Conservation (phyloP, 495 filamentous ascomycete genomes). For the Parmelia sp. region DNA sequence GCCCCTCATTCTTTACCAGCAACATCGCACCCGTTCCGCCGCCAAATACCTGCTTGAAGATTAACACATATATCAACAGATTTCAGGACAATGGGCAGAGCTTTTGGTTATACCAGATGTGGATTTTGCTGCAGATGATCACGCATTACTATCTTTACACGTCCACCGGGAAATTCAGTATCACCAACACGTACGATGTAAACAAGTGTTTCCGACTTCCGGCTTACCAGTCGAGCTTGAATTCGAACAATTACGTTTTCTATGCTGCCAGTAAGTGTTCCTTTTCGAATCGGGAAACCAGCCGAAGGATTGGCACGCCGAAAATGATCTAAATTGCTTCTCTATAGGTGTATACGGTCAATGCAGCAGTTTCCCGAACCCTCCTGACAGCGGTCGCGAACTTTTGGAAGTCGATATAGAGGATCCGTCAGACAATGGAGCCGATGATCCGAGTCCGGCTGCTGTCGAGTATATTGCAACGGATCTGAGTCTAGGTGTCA, state of each 20-base stretch:
- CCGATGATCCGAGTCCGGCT: neutral
- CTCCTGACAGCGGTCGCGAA: neutral
- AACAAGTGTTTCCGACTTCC: neutral
- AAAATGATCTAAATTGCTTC: neutral
- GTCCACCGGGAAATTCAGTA: neutral
- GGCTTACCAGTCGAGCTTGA: neutral
- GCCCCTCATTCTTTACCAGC: constrained; percentile 1
- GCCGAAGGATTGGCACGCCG: neutral
- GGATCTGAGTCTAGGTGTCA: neutral
- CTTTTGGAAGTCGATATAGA: neutral
- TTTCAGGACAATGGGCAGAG: neutral
- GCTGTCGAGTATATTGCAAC: neutral
- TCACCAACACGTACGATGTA: neutral
- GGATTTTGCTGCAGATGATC: neutral
- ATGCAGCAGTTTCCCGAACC: neutral
- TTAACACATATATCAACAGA: neutral
- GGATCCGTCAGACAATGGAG: neutral
- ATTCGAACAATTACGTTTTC: neutral
- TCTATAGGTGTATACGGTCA: neutral
- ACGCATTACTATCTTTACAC: neutral
- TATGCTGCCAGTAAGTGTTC: constrained; percentile 1
- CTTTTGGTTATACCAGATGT: neutral
- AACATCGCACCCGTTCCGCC: neutral
- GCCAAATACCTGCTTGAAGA: neutral
- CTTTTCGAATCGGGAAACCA: neutral